Evolutionary conservation across 169 alveolate genomes (phyloP), one percentile per base, ranked within the genome.

Genomic region (Plasmodium ovale): DNA sequence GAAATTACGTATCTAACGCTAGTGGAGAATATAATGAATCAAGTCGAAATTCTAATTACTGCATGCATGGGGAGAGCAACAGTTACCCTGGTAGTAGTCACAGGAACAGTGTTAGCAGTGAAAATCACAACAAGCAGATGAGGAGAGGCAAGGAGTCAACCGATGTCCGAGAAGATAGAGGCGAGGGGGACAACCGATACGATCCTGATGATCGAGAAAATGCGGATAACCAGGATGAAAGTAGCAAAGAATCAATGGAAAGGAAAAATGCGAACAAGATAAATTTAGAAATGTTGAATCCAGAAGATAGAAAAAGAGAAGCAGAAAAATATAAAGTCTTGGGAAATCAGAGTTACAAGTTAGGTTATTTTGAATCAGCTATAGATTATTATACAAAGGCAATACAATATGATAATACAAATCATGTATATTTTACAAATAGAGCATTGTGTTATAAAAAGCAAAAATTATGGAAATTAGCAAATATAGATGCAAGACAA

Each of bases 401-500:
- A 19, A 94, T 95, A 12, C 88, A 79, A 37, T 64, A 65, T 42
- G 94, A 94, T 62, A 92, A 94, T 35, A 92, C 94, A 0, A 93
- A 93, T 71, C 94, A 92, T 84, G 94, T 92, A n/a, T 95, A 93
- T 90, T 93, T 74, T 79, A 95, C 97, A 7, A 95, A 95, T 82
- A 62, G 97, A 42, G 97, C 97, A 2, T 92, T 95, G 19, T 95
- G 97, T 54, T 94, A 94, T 90, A 95, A 95, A 70, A 92, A 92
- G 60, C 94, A 93, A 85, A 77, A 82, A 27, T 64, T 92, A 56
- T 95, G 96, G 95, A 79, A 73, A 54, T 77, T 93, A 92, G 97
- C 94, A 2, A 93, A 92, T 35, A 64, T 90, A 35, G 97, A 95
- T 56, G 95, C 95, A 14, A 70, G 95, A 12, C 92, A 77, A 25